A percentile compares a stretch with the other conserved stretches of the same genome.
phyloP scores from a whole-genome alignment of 192 early-diverging fungal species.

The Paraglomus occultum region DNA sequence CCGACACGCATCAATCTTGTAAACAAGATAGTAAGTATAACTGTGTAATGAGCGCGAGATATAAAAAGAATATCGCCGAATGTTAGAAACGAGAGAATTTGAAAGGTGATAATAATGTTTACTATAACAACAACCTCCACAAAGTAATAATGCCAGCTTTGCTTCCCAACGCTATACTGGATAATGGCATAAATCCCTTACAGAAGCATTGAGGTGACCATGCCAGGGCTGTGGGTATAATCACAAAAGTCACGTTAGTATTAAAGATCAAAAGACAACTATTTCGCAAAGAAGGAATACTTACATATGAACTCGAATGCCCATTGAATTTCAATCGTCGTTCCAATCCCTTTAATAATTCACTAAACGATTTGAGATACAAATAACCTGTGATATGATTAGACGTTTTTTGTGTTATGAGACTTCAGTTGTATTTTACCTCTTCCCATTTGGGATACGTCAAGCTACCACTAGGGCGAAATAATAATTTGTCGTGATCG shows the following conservation, averaged over 20 bases:
- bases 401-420: too few species aligned
- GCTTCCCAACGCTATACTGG: conserved; percentile 25
- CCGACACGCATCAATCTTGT: conserved; percentile 7
- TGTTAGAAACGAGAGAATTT: background rate
- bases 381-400: too few species aligned
- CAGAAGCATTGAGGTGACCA: conserved; percentile 25
- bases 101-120: background rate
- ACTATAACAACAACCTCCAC: conserved; percentile 9
- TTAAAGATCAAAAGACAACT: too few species aligned
- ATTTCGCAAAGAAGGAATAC: too few species aligned
- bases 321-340: too few species aligned
- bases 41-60: background rate
- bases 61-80: background rate
- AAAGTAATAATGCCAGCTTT: conserved; percentile 27
- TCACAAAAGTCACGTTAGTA: too few species aligned
- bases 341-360: too few species aligned
- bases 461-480: conserved; percentile 8
- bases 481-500: conserved; percentile 29
- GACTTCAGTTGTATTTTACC: background rate
- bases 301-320: too few species aligned
- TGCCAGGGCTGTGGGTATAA: conserved; percentile 1
- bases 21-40: conserved; percentile 12
- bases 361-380: too few species aligned
- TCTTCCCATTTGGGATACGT: conserved; percentile 11
- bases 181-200: conserved; percentile 3